Base-by-base conservation (phyloP, 164 flowering plant species). In the Brasenia schreberi region DNA sequence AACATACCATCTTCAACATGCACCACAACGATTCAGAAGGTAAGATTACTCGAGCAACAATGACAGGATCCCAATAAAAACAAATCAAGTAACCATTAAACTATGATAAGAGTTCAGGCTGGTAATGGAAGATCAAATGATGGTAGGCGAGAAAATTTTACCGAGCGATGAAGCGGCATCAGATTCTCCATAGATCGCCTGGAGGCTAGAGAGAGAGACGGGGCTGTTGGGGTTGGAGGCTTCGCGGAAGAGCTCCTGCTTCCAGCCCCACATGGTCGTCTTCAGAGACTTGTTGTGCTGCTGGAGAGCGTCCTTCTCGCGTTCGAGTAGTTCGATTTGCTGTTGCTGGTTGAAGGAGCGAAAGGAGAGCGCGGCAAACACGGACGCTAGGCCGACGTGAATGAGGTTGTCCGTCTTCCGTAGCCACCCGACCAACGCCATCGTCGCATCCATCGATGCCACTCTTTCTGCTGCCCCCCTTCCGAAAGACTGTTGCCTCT, bases 191-290 rank as follows among this genome's bases (percentile, higher is more conserved):
- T 84, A 85, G 66, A 88, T 83, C 72, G 82, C 69, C 70, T 81
- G 79, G 69, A 88, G 77, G 18, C 67, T 74, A 58, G 81, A 64
- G 43, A 88, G 84, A 44, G 90, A 78, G 18, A 87, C 77, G 0
- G 78, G 64, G 43, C 80, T 72, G 19, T 81, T 59, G 2, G 62
- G 56, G 23, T 18, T 69, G 4, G 75, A 17, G 62, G 92, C 85
- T 62, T 87, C 89, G 12, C 80, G 77, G 71, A 68, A 85, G 64
- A 92, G 89, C 69, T 81, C 82, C 64, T 92, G 95, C 72, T 88
- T 92, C 91, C 87, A 88, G 33, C 84, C 83, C 93, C 93, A 92
- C 64, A 87, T 76, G 61, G 84, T 62, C 61, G 74, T 79, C 77
- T 80, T 89, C 68, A 84, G 64, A 43, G 81, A 68, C 69, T 89